phyloP scores from a whole-genome alignment of 2,329 filamentous ascomycete genomes.

The Hypoxylon sp. region DNA sequence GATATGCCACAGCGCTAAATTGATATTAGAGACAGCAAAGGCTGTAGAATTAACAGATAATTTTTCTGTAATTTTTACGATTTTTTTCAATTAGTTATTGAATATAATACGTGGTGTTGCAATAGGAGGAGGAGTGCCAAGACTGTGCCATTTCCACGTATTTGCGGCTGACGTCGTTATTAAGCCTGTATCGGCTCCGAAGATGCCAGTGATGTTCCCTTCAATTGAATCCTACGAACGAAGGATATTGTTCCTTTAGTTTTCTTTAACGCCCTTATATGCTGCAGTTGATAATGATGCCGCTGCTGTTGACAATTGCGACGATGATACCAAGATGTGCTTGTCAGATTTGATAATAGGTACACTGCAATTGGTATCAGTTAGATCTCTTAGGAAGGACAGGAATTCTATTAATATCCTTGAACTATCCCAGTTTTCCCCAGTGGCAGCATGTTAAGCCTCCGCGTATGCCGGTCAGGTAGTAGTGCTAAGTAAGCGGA shows the following conservation, averaged over 20 bases:
- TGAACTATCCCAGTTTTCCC: conserved; percentile 7
- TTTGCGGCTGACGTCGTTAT: no score
- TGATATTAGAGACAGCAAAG: no score
- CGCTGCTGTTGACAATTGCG: neutral
- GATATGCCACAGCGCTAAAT: no score
- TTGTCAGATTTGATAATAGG: conserved; percentile 1
- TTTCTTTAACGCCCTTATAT: neutral
- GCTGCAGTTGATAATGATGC: neutral
- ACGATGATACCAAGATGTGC: neutral
- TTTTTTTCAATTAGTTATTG: no score
- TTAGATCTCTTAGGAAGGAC: conserved; percentile 15
- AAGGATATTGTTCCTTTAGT: neutral
- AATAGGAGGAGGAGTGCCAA: no score
- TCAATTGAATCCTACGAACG: conserved; percentile 20
- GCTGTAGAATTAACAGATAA: no score
- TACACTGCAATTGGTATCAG: conserved; percentile 12
- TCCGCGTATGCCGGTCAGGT: conserved; percentile 24
- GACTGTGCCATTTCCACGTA: no score
- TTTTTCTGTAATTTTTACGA: no score
- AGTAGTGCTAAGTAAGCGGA: conserved; percentile 37
- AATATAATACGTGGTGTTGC: no score
- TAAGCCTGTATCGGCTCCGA: neutral
- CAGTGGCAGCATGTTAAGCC: conserved; percentile 11
- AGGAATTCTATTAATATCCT: conserved; percentile 34
- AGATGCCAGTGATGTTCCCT: conserved; percentile 14